A percentile compares a stretch with the other conserved stretches of the same genome.
Conservation (phyloP, 2,329 filamentous ascomycete genomes). For the Ilyonectria sp. region DNA sequence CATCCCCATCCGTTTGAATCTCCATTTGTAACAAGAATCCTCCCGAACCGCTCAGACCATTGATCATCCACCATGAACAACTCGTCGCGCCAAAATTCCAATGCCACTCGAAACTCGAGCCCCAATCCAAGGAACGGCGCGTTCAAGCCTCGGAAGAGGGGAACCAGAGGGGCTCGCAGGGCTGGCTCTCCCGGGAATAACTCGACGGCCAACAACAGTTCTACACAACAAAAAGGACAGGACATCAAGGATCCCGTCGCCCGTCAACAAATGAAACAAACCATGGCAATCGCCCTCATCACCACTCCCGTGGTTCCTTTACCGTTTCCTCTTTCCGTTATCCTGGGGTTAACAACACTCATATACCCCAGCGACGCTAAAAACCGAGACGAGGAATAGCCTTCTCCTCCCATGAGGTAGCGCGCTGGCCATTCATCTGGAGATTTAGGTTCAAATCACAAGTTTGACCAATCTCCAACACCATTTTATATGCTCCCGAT, state of each 20-base stretch:
- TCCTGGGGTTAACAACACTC: slow-evolving; percentile 28
- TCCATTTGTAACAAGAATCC: neutral
- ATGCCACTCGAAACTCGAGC: neutral
- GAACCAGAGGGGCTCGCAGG: slow-evolving; percentile 25
- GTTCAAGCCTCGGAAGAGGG: neutral
- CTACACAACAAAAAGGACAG: slow-evolving; percentile 7
- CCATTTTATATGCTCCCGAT: neutral
- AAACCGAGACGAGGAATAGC: neutral
- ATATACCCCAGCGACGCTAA: slow-evolving; percentile 18
- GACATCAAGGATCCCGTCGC: slow-evolving; percentile 33
- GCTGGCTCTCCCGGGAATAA: neutral
- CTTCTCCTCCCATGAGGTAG: neutral
- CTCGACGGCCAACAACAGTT: neutral
- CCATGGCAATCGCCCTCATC: slow-evolving; percentile 35
- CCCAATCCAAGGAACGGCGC: neutral
- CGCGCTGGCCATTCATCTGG: neutral
- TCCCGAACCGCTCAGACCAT: neutral
- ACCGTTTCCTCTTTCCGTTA: slow-evolving; percentile 31
- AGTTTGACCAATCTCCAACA: neutral
- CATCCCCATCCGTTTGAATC: neutral
- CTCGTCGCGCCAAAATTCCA: neutral
- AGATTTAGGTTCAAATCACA: neutral
- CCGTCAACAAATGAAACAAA: slow-evolving; percentile 38
- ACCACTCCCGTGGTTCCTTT: slow-evolving; percentile 32
- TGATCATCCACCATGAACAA: neutral